These are phyloP conservation scores for Zygnema cylindricum DNA, from an alignment of 139 green algal species.

Conservation along the genomic window DNA sequence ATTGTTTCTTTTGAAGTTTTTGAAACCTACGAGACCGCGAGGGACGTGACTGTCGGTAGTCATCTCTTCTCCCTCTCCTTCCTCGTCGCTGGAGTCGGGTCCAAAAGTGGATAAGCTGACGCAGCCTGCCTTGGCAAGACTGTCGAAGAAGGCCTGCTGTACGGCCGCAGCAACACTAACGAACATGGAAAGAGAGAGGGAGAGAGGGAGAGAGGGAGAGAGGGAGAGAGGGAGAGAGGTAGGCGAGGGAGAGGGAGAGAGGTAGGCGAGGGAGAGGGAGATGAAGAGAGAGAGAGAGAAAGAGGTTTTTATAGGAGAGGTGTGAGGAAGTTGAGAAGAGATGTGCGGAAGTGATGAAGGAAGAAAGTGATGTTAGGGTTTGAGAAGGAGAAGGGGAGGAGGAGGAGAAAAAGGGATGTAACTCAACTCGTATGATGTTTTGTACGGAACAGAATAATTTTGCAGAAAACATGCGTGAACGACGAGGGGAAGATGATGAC, in stretches of 20 bases:
- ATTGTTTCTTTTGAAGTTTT: slow-evolving; percentile 57
- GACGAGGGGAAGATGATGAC: no score
- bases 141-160: slow-evolving; percentile 20
- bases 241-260: background rate
- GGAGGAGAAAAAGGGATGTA: no score
- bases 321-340: no score
- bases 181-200: background rate
- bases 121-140: background rate
- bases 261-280: background rate
- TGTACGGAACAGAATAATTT: no score
- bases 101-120: background rate
- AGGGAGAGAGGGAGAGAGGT: slow-evolving; percentile 5
- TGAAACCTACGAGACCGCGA: slow-evolving; percentile 39
- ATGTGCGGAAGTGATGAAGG: no score
- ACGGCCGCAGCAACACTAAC: background rate
- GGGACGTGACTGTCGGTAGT: background rate
- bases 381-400: no score
- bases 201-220: slow-evolving; percentile 12
- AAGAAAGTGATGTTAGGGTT: no score
- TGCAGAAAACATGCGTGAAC: no score
- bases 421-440: no score
- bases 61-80: background rate
- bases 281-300: slow-evolving; percentile 8
- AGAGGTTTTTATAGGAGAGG: no score
- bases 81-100: background rate